Evolutionary conservation across 805 yeast genomes (phyloP).

Genomic region (Pichia gijzeniarum): DNA sequence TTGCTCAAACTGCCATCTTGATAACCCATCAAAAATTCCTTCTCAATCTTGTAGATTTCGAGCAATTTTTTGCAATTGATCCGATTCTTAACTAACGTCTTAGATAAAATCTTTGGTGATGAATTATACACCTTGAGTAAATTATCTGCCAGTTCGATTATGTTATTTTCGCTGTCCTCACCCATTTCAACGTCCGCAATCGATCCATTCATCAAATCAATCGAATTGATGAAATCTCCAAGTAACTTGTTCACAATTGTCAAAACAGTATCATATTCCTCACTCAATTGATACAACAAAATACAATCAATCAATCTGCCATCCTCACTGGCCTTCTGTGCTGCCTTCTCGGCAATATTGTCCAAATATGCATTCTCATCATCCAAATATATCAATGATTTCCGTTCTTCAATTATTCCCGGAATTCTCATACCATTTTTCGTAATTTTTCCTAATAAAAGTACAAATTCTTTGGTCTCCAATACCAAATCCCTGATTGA

Average conservation of each 20-base stretch:
- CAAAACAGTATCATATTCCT: slow-evolving; percentile 79
- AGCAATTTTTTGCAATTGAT: slow-evolving; percentile 62
- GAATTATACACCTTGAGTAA: slow-evolving; percentile 41
- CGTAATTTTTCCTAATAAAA: slow-evolving; percentile 77
- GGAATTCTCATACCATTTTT: slow-evolving; percentile 71
- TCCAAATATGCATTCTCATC: slow-evolving; percentile 56
- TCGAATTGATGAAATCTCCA: slow-evolving; percentile 68
- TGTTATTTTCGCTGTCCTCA: slow-evolving; percentile 38
- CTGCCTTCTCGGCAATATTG: slow-evolving; percentile 78
- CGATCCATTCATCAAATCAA: slow-evolving; percentile 37
- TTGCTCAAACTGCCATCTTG: neutral
- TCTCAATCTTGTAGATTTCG: slow-evolving; percentile 62
- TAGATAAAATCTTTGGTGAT: slow-evolving; percentile 53
- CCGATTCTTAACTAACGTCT: slow-evolving; percentile 47
- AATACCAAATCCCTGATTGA: slow-evolving; percentile 78
- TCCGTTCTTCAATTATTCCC: slow-evolving; percentile 78
- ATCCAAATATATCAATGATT: slow-evolving; percentile 52
- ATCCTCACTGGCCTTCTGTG: slow-evolving; percentile 82
- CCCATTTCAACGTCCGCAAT: slow-evolving; percentile 18
- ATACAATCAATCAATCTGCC: slow-evolving; percentile 85
- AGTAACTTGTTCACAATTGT: slow-evolving; percentile 65
- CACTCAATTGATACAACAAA: slow-evolving; percentile 78
- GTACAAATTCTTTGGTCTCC: slow-evolving; percentile 76
- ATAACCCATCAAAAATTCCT: slow-evolving; percentile 21
- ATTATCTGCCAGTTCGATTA: slow-evolving; percentile 41